Evolutionary conservation across 2,329 filamentous ascomycete genomes (phyloP).

Genomic region (Penicillium expansum): DNA sequence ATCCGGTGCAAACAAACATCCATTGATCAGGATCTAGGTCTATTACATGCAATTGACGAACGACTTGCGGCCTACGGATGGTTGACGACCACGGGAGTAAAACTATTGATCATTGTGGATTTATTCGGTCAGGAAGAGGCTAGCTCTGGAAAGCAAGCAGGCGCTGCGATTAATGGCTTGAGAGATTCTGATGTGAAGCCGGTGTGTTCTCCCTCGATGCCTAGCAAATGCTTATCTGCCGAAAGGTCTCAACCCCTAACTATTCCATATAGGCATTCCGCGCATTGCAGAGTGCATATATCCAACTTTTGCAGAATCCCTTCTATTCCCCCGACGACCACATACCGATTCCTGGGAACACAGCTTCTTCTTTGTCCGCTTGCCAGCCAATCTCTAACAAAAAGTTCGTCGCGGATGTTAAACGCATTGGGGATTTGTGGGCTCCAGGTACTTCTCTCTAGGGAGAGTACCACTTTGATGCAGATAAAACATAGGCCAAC

Average conservation of each 20-base stretch:
- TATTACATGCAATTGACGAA: conserved; percentile 92
- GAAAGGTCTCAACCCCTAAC: conserved; percentile 3
- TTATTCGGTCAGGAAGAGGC: conserved; percentile 68
- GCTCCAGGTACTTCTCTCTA: conserved; percentile 68
- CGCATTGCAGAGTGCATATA: conserved; percentile 89
- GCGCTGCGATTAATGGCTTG: conserved; percentile 59
- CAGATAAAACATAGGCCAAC: background rate
- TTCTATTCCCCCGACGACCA: conserved; percentile 91
- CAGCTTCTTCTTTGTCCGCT: conserved; percentile 41
- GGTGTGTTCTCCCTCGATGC: conserved; percentile 47
- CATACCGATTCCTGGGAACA: conserved; percentile 55
- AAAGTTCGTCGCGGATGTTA: conserved; percentile 77
- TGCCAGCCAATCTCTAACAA: conserved; percentile 73
- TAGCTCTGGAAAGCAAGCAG: conserved; percentile 32
- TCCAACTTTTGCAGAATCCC: conserved; percentile 83
- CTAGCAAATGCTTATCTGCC: background rate
- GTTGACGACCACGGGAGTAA: conserved; percentile 92
- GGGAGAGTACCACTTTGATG: conserved; percentile 45
- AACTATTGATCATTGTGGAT: conserved; percentile 86
- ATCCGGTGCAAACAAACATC: conserved; percentile 72
- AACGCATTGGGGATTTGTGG: conserved; percentile 82
- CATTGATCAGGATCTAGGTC: conserved; percentile 78
- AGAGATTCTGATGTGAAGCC: conserved; percentile 84
- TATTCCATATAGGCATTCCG: conserved; percentile 65
- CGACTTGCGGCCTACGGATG: conserved; percentile 90